Percentiles rank a stretch among this genome's conserved stretches.
Evolutionary conservation across 2,329 filamentous ascomycete species (phyloP).

Genomic region (Cercospora sp.): DNA sequence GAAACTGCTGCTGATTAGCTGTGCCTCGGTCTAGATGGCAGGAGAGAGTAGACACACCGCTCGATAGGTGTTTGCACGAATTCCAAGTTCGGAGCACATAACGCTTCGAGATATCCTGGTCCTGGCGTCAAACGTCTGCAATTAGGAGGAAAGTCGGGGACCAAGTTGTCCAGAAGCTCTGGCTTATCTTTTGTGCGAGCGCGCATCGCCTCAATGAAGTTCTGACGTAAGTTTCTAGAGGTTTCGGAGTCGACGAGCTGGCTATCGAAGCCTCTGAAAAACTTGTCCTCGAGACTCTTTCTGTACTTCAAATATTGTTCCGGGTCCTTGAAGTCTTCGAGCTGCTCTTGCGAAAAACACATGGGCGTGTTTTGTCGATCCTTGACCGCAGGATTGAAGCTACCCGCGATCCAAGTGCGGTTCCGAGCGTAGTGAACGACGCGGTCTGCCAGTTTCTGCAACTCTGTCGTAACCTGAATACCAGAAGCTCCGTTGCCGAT

Average conservation of each 20-base stretch:
- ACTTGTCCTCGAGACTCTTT: constrained; percentile 53
- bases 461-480: constrained; percentile 47
- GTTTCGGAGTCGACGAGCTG: constrained; percentile 43
- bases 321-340: constrained; percentile 60
- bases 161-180: constrained; percentile 43
- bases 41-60: constrained; percentile 10
- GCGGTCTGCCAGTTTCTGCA: constrained; percentile 49
- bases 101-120: constrained; percentile 54
- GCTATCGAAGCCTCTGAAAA: constrained; percentile 55
- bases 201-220: constrained; percentile 45
- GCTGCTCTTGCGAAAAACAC: constrained; percentile 54
- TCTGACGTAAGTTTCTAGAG: constrained; percentile 37
- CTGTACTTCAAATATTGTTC: constrained; percentile 56
- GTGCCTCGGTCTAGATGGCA: not conserved
- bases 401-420: constrained; percentile 65
- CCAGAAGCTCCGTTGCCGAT: constrained; percentile 47
- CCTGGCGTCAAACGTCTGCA: constrained; percentile 52
- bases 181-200: constrained; percentile 39
- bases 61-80: constrained; percentile 46
- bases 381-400: constrained; percentile 52
- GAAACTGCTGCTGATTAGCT: constrained; percentile 31
- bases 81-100: constrained; percentile 49
- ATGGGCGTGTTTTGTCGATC: constrained; percentile 58
- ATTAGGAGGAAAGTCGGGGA: constrained; percentile 48
- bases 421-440: constrained; percentile 66